Conservation (phyloP, 1,139 yeast genomes). For the Geotrichum citri-aurantii region DNA sequence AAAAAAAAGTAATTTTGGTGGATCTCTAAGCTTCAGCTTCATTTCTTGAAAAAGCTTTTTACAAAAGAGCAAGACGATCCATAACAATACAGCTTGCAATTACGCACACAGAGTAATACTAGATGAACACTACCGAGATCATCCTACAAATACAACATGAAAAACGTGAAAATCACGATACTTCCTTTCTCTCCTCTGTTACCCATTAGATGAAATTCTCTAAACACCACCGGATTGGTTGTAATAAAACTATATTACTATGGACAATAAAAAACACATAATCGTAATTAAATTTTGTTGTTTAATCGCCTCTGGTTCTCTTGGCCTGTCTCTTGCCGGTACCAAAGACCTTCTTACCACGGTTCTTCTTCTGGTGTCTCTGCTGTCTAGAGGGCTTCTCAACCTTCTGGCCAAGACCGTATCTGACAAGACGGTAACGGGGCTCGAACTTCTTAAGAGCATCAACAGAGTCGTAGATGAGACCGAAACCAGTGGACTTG, state of each 20-base stretch:
- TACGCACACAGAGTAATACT: neutral
- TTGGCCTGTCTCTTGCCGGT: constrained; percentile 94
- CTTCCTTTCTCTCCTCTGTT: neutral
- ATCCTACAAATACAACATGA: neutral
- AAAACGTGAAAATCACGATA: neutral
- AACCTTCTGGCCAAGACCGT: constrained; percentile 93
- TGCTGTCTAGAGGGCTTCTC: constrained; percentile 99
- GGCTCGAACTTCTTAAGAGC: constrained; percentile 99
- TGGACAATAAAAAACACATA: neutral
- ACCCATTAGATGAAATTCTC: neutral
- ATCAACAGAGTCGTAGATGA: constrained; percentile 96
- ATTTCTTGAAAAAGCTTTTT: neutral
- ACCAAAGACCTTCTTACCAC: constrained; percentile 98
- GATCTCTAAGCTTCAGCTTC: too few species aligned
- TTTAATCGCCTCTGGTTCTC: constrained; percentile 30
- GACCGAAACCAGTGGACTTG: constrained; percentile 98
- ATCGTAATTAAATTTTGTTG: neutral
- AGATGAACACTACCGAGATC: too few species aligned
- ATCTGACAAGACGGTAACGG: constrained; percentile 98
- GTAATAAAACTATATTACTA: neutral
- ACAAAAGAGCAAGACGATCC: neutral
- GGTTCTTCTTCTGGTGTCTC: constrained; percentile 99
- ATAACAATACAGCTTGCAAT: neutral
- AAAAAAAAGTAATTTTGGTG: too few species aligned
- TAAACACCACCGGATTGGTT: neutral